Base-by-base conservation (phyloP, 2,329 filamentous ascomycete genomes). In the Teratosphaeria epicoccoides region DNA sequence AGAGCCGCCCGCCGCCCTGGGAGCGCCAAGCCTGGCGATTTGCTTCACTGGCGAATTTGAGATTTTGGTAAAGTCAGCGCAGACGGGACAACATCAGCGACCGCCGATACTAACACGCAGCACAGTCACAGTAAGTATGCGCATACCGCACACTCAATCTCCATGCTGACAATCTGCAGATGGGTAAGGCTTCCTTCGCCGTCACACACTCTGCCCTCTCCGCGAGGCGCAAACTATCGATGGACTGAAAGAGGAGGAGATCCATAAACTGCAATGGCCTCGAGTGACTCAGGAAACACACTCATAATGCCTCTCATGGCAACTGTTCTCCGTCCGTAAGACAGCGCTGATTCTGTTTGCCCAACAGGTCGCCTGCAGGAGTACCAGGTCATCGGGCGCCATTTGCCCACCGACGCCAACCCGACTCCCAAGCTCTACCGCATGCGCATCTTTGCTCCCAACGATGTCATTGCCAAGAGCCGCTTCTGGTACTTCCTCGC, bases 401-500 rank as follows among this genome's bases (percentile, higher is more conserved):
- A 96, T 79, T 78, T 98, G 86, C 93, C 93, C 78, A 88, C 86
- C 72, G 93, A 98, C 81, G 81, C 86, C 74, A 95, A 95, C 83
- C 89, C 91, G 71, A 88, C 88, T 70, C 93, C 93, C 69, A 91
- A 93, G 81, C 86, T 98, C 76, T 98, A 97, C 85, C 90, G 93
- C 78, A 98, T 98, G 93, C 90, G 90, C 76, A 96, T 98, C 77
- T 98, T 98, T 76, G 93, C 93, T 66, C 88, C 89, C 68, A 98
- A 98, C 80, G 81, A 85, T 70, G 93, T 96, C 66, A 90, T 98
- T 70, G 93, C 94, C 74, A 98, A 98, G 86, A 96, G 90, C 73
- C 88, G 93, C 72, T 98, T 95, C 87, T 98, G 94, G 94, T 98
- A 98, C 84, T 98, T 98, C 84, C 80, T 98, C 76, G 88, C 89